phyloP scores from a whole-genome alignment of 495 filamentous ascomycete genomes.

The Neurospora hispaniola region DNA sequence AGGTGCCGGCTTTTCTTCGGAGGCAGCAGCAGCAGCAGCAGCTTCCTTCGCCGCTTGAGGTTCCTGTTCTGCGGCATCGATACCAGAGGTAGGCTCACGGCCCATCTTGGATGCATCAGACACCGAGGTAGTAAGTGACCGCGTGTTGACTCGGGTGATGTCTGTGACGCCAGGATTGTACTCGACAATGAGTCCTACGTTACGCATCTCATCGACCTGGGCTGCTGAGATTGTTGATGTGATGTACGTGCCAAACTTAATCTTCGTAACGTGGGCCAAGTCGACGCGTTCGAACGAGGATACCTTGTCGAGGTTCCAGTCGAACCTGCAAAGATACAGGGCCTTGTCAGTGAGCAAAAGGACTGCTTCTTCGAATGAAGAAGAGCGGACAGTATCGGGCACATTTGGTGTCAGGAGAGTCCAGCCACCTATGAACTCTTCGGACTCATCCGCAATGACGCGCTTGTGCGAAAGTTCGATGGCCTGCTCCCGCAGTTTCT shows the following conservation, averaged over 20 bases:
- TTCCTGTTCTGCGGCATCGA: slow-evolving; percentile 3
- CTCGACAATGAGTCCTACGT: slow-evolving; percentile 71
- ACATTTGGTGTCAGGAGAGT: slow-evolving; percentile 47
- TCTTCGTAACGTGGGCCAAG: slow-evolving; percentile 54
- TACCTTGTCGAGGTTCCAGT: slow-evolving; percentile 89
- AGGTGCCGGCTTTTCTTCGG: neutral
- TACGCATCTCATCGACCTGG: slow-evolving; percentile 64
- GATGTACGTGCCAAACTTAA: slow-evolving; percentile 78
- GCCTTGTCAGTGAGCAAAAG: slow-evolving; percentile 76
- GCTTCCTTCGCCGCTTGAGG: slow-evolving; percentile 1
- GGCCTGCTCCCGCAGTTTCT: slow-evolving; percentile 72
- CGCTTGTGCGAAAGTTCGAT: slow-evolving; percentile 79
- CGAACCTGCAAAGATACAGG: slow-evolving; percentile 78
- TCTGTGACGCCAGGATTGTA: slow-evolving; percentile 60
- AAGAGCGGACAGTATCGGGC: slow-evolving; percentile 55
- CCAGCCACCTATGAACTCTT: slow-evolving; percentile 82
- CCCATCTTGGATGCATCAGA: slow-evolving; percentile 18
- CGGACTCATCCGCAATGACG: slow-evolving; percentile 68
- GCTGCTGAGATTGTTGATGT: slow-evolving; percentile 67
- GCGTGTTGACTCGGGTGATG: slow-evolving; percentile 69
- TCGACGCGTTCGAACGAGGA: slow-evolving; percentile 80
- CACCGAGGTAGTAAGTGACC: slow-evolving; percentile 55
- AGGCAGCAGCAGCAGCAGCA: neutral
- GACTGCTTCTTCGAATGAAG: slow-evolving; percentile 74
- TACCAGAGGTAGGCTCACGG: neutral